These are phyloP conservation scores for Podospora bellae-mahoneyi DNA, from an alignment of 495 filamentous ascomycete species.

Conservation along the genomic window DNA sequence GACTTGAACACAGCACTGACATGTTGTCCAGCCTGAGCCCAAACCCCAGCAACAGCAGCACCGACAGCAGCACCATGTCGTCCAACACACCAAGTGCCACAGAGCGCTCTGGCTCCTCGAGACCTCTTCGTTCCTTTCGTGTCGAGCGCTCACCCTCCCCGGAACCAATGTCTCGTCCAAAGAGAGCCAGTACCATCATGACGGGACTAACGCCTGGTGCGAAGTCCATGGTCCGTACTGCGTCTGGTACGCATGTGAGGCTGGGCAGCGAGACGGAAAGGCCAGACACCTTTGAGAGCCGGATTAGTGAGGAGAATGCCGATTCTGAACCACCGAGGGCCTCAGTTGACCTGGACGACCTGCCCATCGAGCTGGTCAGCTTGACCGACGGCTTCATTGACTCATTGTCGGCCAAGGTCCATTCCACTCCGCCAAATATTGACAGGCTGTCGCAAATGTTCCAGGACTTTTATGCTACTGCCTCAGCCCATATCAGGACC, in stretches of 20 bases:
- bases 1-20: constrained; percentile 8
- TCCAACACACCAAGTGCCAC: constrained; percentile 20
- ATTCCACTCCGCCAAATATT: constrained; percentile 76
- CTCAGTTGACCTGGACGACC: constrained; percentile 71
- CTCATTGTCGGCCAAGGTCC: constrained; percentile 81
- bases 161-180: constrained; percentile 36
- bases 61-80: constrained; percentile 24
- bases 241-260: constrained; percentile 28
- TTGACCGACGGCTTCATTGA: constrained; percentile 93
- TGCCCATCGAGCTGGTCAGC: constrained; percentile 88
- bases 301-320: constrained; percentile 48
- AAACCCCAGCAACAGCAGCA: constrained; percentile 15
- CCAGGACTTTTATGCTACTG: constrained; percentile 88
- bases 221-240: constrained; percentile 31
- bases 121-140: constrained; percentile 30
- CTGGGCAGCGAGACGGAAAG: constrained; percentile 22
- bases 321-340: constrained; percentile 48
- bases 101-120: constrained; percentile 23
- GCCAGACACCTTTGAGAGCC: constrained; percentile 51
- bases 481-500: constrained; percentile 78
- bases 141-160: constrained; percentile 25
- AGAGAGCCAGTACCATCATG: constrained; percentile 62
- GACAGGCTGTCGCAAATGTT: constrained; percentile 82
- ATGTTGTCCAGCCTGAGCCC: constrained; percentile 25
- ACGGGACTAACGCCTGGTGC: constrained; percentile 43